Evolutionary conservation across 352 stramenopile genomes (phyloP).

Genomic region (Globisporangium splendens): DNA sequence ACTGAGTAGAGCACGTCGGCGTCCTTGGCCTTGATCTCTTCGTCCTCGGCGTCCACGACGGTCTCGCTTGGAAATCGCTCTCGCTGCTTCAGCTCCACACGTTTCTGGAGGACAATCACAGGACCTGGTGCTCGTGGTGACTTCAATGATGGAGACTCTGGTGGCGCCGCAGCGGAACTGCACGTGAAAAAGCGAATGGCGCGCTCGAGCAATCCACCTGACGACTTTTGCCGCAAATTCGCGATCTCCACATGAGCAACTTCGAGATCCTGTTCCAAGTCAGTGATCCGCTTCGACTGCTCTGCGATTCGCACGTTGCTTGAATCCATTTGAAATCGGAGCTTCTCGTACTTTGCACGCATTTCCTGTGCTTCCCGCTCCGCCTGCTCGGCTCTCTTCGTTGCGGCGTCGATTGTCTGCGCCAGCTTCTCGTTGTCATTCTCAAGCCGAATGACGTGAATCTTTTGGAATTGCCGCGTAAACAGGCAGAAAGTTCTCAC

Average conservation of each 20-base stretch:
- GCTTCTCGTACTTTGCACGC: slow-evolving; percentile 47
- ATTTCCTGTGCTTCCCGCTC: slow-evolving; percentile 43
- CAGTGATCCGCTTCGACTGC: slow-evolving; percentile 52
- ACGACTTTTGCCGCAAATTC: slow-evolving; percentile 41
- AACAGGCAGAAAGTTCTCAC: slow-evolving; percentile 50
- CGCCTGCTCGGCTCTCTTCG: slow-evolving; percentile 31
- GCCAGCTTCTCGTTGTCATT: slow-evolving; percentile 54
- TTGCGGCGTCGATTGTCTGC: slow-evolving; percentile 33
- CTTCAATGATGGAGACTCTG: slow-evolving; percentile 29
- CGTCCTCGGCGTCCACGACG: slow-evolving; percentile 36
- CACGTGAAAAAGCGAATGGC: slow-evolving; percentile 87
- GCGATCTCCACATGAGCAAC: slow-evolving; percentile 42
- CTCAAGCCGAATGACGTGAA: slow-evolving; percentile 74
- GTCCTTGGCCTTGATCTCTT: slow-evolving; percentile 54
- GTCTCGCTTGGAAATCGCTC: slow-evolving; percentile 29
- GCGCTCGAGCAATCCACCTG: slow-evolving; percentile 48
- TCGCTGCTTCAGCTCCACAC: slow-evolving; percentile 20
- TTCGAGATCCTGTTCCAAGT: slow-evolving; percentile 58
- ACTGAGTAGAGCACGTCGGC: slow-evolving; percentile 54
- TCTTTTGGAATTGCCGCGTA: slow-evolving; percentile 48
- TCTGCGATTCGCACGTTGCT: slow-evolving; percentile 50
- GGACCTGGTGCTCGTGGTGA: slow-evolving; percentile 10
- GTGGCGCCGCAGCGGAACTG: slow-evolving; percentile 47
- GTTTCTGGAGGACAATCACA: slow-evolving; percentile 28
- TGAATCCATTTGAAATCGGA: slow-evolving; percentile 55